phyloP scores from a whole-genome alignment of 2,329 filamentous ascomycete species.

The Sclerotinia sclerotiorum region DNA sequence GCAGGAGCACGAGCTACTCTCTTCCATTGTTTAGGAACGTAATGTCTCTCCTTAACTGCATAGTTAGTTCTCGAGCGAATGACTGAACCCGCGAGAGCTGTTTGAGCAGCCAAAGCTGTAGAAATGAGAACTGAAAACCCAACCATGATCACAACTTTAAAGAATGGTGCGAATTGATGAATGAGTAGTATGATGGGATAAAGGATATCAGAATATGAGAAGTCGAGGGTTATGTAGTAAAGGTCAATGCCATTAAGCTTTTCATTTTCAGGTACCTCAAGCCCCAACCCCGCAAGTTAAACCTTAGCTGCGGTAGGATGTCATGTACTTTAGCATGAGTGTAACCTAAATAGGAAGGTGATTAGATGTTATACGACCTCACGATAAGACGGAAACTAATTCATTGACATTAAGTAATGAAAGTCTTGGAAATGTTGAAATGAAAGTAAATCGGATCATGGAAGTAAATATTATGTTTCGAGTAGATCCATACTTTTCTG shows the following conservation, averaged over 20 bases:
- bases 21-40: slow-evolving; percentile 52
- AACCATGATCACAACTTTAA: slow-evolving; percentile 19
- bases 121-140: slow-evolving; percentile 20
- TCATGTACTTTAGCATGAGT: slow-evolving; percentile 11
- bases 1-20: slow-evolving; percentile 49
- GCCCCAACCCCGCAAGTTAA: slow-evolving; percentile 6
- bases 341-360: slow-evolving; percentile 11
- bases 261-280: neutral
- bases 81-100: slow-evolving; percentile 15
- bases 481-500: neutral
- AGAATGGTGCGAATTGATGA: slow-evolving; percentile 3
- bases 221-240: neutral
- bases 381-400: slow-evolving; percentile 17
- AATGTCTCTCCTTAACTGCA: slow-evolving; percentile 56
- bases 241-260: neutral
- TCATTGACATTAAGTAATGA: slow-evolving; percentile 3
- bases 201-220: neutral
- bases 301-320: neutral
- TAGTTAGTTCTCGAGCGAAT: slow-evolving; percentile 41
- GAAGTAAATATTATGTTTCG: neutral
- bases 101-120: slow-evolving; percentile 24
- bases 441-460: neutral
- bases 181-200: neutral
- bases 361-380: slow-evolving; percentile 17
- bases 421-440: slow-evolving; percentile 1